Evolutionary conservation across 1,139 yeast genomes (phyloP).

Genomic region (Pichia norvegensis): DNA sequence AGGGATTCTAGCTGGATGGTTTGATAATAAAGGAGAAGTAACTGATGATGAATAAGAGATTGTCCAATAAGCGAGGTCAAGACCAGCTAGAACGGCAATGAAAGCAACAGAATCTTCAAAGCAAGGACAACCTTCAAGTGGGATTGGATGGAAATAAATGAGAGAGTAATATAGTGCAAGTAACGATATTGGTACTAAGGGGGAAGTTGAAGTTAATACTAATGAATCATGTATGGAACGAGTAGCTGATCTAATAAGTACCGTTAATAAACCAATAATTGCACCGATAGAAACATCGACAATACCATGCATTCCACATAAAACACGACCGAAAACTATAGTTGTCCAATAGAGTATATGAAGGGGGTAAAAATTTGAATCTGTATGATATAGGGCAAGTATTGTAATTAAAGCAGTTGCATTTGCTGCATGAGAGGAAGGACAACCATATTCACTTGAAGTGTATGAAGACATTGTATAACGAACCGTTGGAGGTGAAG

Average conservation of each 20-base stretch:
- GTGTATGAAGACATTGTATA: constrained; percentile 86
- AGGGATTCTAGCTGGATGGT: constrained; percentile 31
- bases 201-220: constrained; percentile 20
- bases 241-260: constrained; percentile 32
- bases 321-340: constrained; percentile 70
- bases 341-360: constrained; percentile 50
- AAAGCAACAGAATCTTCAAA: constrained; percentile 94
- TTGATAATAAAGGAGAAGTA: not conserved
- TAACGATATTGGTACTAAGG: constrained; percentile 32
- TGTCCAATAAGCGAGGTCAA: constrained; percentile 51
- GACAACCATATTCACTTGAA: constrained; percentile 90
- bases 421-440: constrained; percentile 87
- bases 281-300: constrained; percentile 67
- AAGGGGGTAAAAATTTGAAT: constrained; percentile 14
- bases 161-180: constrained; percentile 27
- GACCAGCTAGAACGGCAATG: constrained; percentile 78
- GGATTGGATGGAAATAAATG: constrained; percentile 68
- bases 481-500: constrained; percentile 85
- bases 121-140: constrained; percentile 93
- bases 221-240: constrained; percentile 37
- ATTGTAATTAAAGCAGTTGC: constrained; percentile 72
- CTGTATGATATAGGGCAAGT: constrained; percentile 20
- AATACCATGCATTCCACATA: constrained; percentile 97
- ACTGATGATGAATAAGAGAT: constrained; percentile 11
- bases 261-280: constrained; percentile 48